Conservation (phyloP, 1,139 yeast genomes). For the Zhuliangozyma blackwelliae region DNA sequence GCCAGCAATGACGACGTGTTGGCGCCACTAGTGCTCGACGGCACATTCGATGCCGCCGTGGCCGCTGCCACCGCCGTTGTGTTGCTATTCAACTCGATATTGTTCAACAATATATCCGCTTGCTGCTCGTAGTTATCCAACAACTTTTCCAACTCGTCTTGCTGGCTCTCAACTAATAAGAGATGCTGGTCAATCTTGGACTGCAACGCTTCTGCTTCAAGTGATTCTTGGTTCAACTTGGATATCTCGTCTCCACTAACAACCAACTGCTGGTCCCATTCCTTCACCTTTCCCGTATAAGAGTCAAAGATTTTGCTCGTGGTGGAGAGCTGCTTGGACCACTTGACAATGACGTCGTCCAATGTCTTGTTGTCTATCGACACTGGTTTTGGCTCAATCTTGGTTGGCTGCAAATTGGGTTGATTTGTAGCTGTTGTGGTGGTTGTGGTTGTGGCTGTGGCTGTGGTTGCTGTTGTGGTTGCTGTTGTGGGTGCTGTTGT, state of each 20-base stretch:
- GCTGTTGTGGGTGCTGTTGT: constrained; percentile 12
- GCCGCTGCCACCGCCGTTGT: constrained; percentile 4
- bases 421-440: constrained; percentile 13
- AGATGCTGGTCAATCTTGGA: constrained; percentile 82
- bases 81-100: constrained; percentile 30
- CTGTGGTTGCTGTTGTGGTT: too few species aligned
- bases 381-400: constrained; percentile 63
- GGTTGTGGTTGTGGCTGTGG: constrained; percentile 5
- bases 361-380: constrained; percentile 86
- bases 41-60: constrained; percentile 5
- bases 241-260: constrained; percentile 84
- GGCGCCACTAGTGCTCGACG: not conserved
- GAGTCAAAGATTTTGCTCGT: constrained; percentile 70
- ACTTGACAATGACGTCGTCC: constrained; percentile 87
- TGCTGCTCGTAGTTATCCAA: constrained; percentile 84
- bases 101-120: constrained; percentile 57
- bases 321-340: constrained; percentile 82
- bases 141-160: constrained; percentile 80
- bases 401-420: constrained; percentile 39
- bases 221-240: constrained; percentile 70
- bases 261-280: constrained; percentile 83
- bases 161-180: constrained; percentile 84
- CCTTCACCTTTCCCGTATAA: constrained; percentile 72
- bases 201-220: constrained; percentile 83
- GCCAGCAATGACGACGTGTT: constrained; percentile 3